Conservation (phyloP, 176 grass and related monocot species). For the Puya raimondii region DNA sequence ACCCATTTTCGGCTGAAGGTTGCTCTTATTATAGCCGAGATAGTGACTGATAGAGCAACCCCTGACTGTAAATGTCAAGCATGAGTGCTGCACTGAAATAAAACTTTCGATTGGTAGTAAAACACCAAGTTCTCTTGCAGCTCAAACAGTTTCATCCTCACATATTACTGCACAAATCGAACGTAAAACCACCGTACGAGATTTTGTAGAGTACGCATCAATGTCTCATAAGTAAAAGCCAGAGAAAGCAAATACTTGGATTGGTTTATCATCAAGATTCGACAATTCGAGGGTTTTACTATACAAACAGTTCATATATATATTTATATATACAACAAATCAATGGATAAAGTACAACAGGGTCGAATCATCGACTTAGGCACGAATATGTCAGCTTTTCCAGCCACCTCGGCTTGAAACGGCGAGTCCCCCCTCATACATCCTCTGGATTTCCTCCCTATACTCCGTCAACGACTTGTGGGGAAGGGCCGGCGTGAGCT, state of each 20-base stretch:
- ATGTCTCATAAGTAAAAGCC: too few relatives aligned
- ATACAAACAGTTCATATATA: neutral
- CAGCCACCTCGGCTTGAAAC: conserved; percentile 31
- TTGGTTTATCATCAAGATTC: neutral
- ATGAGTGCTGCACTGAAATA: too few relatives aligned
- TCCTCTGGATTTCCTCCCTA: conserved; percentile 92
- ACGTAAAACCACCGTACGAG: too few relatives aligned
- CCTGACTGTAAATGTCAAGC: too few relatives aligned
- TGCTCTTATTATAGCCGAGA: too few relatives aligned
- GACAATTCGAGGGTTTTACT: neutral
- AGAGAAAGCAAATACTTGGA: neutral
- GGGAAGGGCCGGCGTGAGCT: conserved; percentile 57
- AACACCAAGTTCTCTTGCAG: too few relatives aligned
- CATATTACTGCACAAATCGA: too few relatives aligned
- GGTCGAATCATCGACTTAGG: neutral
- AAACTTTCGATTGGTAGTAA: too few relatives aligned
- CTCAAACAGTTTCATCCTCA: too few relatives aligned
- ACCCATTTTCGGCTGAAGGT: too few relatives aligned
- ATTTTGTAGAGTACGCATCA: too few relatives aligned
- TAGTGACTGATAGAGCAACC: too few relatives aligned
- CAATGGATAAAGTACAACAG: neutral
- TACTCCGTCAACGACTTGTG: conserved; percentile 69
- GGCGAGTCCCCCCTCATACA: conserved; percentile 66
- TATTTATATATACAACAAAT: neutral
- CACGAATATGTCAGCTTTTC: conserved; percentile 17